Conservation (phyloP, 2,329 filamentous ascomycete species). For the Pestalotiopsis sp. region DNA sequence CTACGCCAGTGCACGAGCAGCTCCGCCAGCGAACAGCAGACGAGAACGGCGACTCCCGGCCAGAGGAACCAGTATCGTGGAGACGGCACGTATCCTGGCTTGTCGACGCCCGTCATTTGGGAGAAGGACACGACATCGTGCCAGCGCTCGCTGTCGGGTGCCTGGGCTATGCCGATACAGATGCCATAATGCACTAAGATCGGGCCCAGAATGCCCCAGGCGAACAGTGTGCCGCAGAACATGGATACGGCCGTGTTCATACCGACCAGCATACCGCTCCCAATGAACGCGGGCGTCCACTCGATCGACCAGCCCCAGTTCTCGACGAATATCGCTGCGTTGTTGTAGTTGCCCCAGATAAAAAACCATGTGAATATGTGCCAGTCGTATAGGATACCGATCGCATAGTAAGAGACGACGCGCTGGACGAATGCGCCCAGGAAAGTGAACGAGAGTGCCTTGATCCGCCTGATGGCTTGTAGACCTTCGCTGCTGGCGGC, state of each 20-base stretch:
- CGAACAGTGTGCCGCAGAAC: constrained; percentile 55
- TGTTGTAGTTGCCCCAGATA: constrained; percentile 55
- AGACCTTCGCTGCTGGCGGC: constrained; percentile 50
- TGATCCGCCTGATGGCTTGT: constrained; percentile 58
- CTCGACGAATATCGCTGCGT: constrained; percentile 53
- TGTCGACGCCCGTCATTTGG: constrained; percentile 18
- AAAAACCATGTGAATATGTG: constrained; percentile 56
- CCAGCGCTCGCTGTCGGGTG: constrained; percentile 45
- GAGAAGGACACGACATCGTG: constrained; percentile 38
- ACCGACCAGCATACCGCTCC: constrained; percentile 60
- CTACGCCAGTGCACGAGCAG: constrained; percentile 28
- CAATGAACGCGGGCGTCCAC: constrained; percentile 61
- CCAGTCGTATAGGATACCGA: constrained; percentile 62
- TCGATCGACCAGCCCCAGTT: constrained; percentile 62
- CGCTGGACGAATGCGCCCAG: constrained; percentile 48
- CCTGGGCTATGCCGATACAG: constrained; percentile 41
- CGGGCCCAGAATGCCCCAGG: constrained; percentile 61
- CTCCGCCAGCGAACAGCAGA: constrained; percentile 27
- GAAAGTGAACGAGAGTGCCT: constrained; percentile 53
- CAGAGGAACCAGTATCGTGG: constrained; percentile 38
- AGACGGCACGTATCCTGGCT: constrained; percentile 5
- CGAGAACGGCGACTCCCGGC: constrained; percentile 45
- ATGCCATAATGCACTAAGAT: constrained; percentile 54
- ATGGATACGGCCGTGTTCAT: constrained; percentile 61
- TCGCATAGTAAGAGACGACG: constrained; percentile 58